These are phyloP conservation scores for Globisporangium alternatum DNA, from an alignment of 352 stramenopile species.

Conservation along the genomic window DNA sequence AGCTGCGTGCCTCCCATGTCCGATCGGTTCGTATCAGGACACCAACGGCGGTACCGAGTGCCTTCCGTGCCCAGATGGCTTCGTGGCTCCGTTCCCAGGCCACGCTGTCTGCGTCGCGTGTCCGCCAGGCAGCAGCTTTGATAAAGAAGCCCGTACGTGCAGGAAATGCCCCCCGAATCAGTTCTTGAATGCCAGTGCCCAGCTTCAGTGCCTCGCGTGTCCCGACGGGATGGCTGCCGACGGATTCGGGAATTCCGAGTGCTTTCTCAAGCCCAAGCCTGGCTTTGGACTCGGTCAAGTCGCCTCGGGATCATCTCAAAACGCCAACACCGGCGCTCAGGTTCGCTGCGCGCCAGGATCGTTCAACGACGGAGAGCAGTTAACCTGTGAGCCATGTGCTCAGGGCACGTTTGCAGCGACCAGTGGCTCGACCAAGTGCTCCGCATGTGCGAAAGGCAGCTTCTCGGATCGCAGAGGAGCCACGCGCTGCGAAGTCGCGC, in stretches of 20 bases:
- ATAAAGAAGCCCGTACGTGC: constrained; percentile 12
- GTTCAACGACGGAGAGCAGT: constrained; percentile 10
- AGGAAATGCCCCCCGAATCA: constrained; percentile 6
- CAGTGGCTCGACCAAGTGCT: constrained; percentile 4
- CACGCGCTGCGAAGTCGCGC: constrained; percentile 6
- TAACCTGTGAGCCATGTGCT: constrained; percentile 7
- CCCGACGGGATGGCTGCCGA: constrained; percentile 12
- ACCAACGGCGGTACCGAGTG: constrained; percentile 25
- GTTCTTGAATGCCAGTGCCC: constrained; percentile 13
- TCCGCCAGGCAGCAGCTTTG: constrained; percentile 35
- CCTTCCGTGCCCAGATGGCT: constrained; percentile 34
- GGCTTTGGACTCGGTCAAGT: background rate
- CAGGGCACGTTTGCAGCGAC: constrained; percentile 3
- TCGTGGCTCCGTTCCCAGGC: constrained; percentile 33
- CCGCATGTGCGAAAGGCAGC: constrained; percentile 2
- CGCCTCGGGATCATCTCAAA: too few species aligned
- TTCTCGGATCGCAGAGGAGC: background rate
- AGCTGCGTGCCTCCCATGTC: constrained; percentile 43
- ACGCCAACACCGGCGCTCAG: background rate
- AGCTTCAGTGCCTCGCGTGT: constrained; percentile 9
- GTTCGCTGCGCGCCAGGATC: background rate
- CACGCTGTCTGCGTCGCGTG: constrained; percentile 38
- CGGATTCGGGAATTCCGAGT: constrained; percentile 9
- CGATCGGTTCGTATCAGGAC: constrained; percentile 38
- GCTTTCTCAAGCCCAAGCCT: background rate